These are phyloP conservation scores for Ilyonectria destructans DNA, from an alignment of 2,329 filamentous ascomycete genomes.

Conservation along the genomic window DNA sequence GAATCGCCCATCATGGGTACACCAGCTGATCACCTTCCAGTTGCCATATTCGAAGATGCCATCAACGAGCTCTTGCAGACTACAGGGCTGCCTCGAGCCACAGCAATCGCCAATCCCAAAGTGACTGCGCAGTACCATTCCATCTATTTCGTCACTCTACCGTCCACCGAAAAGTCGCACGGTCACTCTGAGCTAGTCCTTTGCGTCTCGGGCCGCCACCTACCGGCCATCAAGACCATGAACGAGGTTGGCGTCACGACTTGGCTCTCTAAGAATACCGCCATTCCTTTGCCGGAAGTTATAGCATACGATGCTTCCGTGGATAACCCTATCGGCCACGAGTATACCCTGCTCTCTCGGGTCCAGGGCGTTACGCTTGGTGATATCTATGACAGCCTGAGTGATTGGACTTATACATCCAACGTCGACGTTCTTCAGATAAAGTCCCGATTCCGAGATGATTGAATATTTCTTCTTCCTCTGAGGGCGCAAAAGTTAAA, in stretches of 20 bases:
- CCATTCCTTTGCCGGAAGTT: slow-evolving; percentile 54
- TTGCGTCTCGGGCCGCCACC: slow-evolving; percentile 54
- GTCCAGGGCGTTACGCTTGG: slow-evolving; percentile 49
- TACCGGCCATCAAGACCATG: slow-evolving; percentile 55
- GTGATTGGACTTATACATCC: too few relatives aligned
- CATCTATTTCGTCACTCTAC: slow-evolving; percentile 19
- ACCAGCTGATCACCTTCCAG: slow-evolving; percentile 14
- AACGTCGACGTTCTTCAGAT: too few relatives aligned
- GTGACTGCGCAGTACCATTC: slow-evolving; percentile 23
- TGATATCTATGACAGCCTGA: slow-evolving; percentile 48
- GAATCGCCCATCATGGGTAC: slow-evolving; percentile 11
- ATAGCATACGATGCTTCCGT: slow-evolving; percentile 48
- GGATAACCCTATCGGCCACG: slow-evolving; percentile 51
- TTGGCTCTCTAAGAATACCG: slow-evolving; percentile 53
- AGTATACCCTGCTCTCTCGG: slow-evolving; percentile 54
- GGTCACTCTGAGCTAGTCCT: slow-evolving; percentile 47
- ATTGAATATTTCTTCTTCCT: too few relatives aligned
- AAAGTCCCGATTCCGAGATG: too few relatives aligned
- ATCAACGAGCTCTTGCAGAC: slow-evolving; percentile 14
- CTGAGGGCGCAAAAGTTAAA: too few relatives aligned
- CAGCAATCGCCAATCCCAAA: slow-evolving; percentile 7
- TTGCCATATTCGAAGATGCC: slow-evolving; percentile 8
- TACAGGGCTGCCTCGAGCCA: slow-evolving; percentile 2
- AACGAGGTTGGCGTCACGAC: slow-evolving; percentile 57
- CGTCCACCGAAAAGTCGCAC: not conserved